Evolutionary conservation across 257 asterid genomes (phyloP).

Genomic region (Lantana camara): DNA sequence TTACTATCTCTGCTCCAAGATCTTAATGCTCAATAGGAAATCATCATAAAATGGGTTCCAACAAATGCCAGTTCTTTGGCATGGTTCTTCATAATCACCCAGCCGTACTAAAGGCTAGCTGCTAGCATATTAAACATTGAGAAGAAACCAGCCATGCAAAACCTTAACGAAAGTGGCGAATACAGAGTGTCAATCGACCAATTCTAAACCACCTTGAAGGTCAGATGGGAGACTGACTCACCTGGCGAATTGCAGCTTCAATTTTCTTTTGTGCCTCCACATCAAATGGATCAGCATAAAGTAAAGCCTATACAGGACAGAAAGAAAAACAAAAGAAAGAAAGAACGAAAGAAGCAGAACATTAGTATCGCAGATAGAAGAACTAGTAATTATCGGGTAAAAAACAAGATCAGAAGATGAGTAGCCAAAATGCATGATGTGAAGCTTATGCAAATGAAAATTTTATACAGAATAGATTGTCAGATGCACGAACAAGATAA

Average conservation of each 20-base stretch:
- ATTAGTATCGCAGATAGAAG: constrained; percentile 9
- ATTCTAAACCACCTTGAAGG: constrained; percentile 18
- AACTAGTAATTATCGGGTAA: too few species aligned
- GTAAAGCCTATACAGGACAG: constrained; percentile 60
- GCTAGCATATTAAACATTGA: neutral
- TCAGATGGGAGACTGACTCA: constrained; percentile 30
- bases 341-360: constrained; percentile 15
- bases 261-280: constrained; percentile 97
- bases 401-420: too few species aligned
- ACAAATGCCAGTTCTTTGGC: constrained; percentile 17
- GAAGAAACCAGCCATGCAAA: constrained; percentile 2
- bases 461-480: neutral
- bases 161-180: constrained; percentile 2
- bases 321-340: neutral
- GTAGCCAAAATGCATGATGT: neutral
- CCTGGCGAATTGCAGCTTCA: constrained; percentile 96
- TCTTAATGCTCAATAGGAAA: neutral
- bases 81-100: constrained; percentile 8
- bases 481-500: neutral
- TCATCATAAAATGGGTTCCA: constrained; percentile 2
- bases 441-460: constrained; percentile 18
- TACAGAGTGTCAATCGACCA: constrained; percentile 9
- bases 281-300: constrained; percentile 97
- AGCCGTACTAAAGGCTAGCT: constrained; percentile 6
- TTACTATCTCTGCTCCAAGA: constrained; percentile 12